phyloP scores from a whole-genome alignment of 2,329 filamentous ascomycete species.

The Colletotrichum sp. region DNA sequence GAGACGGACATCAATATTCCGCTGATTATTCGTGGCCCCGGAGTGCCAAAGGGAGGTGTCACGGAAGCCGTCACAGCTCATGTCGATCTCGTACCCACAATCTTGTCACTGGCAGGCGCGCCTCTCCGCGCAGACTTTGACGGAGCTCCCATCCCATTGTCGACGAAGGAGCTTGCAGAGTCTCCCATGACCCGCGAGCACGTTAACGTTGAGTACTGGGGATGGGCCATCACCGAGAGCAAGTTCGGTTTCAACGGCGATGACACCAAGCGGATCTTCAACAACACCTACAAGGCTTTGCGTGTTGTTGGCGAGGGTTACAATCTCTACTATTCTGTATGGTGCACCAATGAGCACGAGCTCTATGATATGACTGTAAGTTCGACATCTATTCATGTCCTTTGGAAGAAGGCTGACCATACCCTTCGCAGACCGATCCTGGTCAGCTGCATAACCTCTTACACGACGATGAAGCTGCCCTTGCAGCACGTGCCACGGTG shows the following conservation, averaged over 20 bases:
- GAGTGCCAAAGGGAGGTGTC: slow-evolving; percentile 40
- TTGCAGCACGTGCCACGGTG: slow-evolving; percentile 22
- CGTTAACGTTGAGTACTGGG: slow-evolving; percentile 60
- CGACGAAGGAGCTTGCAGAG: slow-evolving; percentile 19
- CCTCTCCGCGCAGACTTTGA: slow-evolving; percentile 53
- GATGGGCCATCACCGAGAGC: slow-evolving; percentile 36
- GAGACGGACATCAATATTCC: slow-evolving; percentile 60
- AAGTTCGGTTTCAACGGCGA: slow-evolving; percentile 26
- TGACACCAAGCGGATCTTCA: slow-evolving; percentile 27
- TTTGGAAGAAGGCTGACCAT: not conserved
- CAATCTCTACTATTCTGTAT: slow-evolving; percentile 60
- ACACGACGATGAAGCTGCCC: slow-evolving; percentile 14
- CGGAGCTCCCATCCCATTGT: slow-evolving; percentile 50
- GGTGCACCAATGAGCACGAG: slow-evolving; percentile 56
- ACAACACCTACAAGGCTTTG: slow-evolving; percentile 61
- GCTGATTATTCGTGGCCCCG: slow-evolving; percentile 54
- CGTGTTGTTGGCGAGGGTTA: slow-evolving; percentile 52
- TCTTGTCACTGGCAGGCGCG: slow-evolving; percentile 45
- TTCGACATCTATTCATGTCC: not conserved
- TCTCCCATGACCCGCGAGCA: slow-evolving; percentile 44
- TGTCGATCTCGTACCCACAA: slow-evolving; percentile 60
- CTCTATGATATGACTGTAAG: slow-evolving; percentile 57
- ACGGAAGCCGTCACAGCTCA: slow-evolving; percentile 51
- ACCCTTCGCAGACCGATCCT: slow-evolving; percentile 47
- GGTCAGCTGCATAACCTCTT: slow-evolving; percentile 44